Conservation (phyloP, 805 yeast species). For the Groenewaldozyma salmanticensis region DNA sequence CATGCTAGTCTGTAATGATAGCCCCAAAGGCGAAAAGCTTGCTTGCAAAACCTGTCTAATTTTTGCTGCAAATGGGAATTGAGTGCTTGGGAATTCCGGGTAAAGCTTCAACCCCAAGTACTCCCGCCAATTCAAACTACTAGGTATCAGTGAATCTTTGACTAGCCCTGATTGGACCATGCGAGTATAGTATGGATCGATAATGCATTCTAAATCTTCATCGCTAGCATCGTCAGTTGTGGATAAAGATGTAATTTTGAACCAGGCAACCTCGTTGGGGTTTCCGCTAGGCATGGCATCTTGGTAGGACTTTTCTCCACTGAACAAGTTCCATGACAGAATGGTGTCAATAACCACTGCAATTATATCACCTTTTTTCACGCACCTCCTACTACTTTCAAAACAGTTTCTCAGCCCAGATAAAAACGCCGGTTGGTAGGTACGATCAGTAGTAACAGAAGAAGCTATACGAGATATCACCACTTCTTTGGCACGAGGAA, state of each 20-base stretch:
- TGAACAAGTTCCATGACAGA: slow-evolving; percentile 47
- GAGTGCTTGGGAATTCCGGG: slow-evolving; percentile 35
- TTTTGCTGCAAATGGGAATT: slow-evolving; percentile 41
- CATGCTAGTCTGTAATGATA: slow-evolving; percentile 48
- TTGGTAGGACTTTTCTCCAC: slow-evolving; percentile 15
- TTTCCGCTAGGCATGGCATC: slow-evolving; percentile 45
- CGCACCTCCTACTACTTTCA: slow-evolving; percentile 46
- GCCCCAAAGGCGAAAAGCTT: slow-evolving; percentile 23
- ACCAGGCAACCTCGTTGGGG: slow-evolving; percentile 79
- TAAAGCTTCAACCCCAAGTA: slow-evolving; percentile 29
- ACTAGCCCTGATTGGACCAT: slow-evolving; percentile 61
- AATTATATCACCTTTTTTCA: slow-evolving; percentile 56
- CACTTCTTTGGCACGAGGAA: slow-evolving; percentile 43
- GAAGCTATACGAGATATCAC: slow-evolving; percentile 61
- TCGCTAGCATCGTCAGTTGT: not conserved
- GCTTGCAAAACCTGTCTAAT: slow-evolving; percentile 49
- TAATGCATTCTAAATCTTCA: slow-evolving; percentile 40
- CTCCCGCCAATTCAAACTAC: slow-evolving; percentile 34
- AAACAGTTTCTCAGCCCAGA: slow-evolving; percentile 54
- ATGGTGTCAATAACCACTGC: slow-evolving; percentile 70
- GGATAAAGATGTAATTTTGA: slow-evolving; percentile 47
- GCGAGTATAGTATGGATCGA: slow-evolving; percentile 61
- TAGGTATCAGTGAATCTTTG: slow-evolving; percentile 20
- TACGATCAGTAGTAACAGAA: slow-evolving; percentile 55
- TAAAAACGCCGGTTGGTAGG: slow-evolving; percentile 51